A percentile compares a stretch with the other conserved stretches of the same genome.
phyloP scores from a whole-genome alignment of 768 basidiomycete species.

The Phylloporus sp. region DNA sequence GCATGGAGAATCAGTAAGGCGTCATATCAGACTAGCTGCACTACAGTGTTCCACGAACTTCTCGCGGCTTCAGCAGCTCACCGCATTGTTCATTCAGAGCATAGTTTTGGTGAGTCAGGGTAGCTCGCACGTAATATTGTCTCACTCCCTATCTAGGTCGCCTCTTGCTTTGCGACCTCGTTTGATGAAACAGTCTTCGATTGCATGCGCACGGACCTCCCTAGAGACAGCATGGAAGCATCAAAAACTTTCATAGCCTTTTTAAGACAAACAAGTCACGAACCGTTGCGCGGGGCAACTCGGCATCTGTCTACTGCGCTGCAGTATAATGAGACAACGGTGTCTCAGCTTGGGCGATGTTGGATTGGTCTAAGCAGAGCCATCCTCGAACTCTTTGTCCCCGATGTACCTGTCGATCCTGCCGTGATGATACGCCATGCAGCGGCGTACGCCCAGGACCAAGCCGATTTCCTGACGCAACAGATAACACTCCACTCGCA shows the following conservation, averaged over 20 bases:
- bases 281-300: constrained; percentile 34
- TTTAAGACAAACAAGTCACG: constrained; percentile 32
- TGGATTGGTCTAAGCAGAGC: constrained; percentile 63
- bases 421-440: constrained; percentile 56
- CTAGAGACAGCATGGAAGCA: constrained; percentile 13
- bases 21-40: constrained; percentile 35
- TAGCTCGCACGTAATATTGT: neutral
- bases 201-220: constrained; percentile 6
- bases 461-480: constrained; percentile 37
- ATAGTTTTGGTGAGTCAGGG: constrained; percentile 39
- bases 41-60: constrained; percentile 37
- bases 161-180: constrained; percentile 41
- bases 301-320: constrained; percentile 29
- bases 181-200: constrained; percentile 29
- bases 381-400: constrained; percentile 71
- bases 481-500: constrained; percentile 53
- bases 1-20: constrained; percentile 38
- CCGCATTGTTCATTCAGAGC: constrained; percentile 37
- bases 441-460: constrained; percentile 40
- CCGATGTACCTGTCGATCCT: constrained; percentile 85
- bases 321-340: constrained; percentile 23
- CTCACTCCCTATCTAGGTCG: constrained; percentile 34
- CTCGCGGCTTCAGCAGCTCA: constrained; percentile 42
- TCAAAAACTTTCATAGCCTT: constrained; percentile 28
- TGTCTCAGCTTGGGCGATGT: constrained; percentile 38